Percentiles rank a stretch among this genome's conserved stretches.
phyloP scores from a whole-genome alignment of 805 yeast species.

The Spathaspora arborariae region DNA sequence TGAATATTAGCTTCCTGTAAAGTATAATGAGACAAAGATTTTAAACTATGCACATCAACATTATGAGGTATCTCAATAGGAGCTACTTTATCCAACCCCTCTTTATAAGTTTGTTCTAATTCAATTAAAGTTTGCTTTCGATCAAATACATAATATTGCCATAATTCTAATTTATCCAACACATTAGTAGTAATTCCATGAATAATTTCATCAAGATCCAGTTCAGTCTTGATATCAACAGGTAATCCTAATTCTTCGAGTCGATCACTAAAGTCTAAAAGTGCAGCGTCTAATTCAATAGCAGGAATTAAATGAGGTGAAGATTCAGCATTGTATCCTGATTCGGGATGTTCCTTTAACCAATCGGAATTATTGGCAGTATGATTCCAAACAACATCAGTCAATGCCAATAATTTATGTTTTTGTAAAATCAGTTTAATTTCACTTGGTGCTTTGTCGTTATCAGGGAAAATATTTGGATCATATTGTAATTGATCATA shows the following conservation, averaged over 20 bases:
- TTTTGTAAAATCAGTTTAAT: constrained; percentile 48
- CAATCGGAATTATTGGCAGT: constrained; percentile 89
- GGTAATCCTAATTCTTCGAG: constrained; percentile 62
- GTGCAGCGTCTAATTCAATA: constrained; percentile 71
- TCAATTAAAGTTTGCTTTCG: constrained; percentile 39
- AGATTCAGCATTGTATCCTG: constrained; percentile 80
- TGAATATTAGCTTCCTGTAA: constrained; percentile 36
- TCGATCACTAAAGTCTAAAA: constrained; percentile 59
- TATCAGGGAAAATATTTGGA: constrained; percentile 52
- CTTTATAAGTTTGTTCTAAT: constrained; percentile 36
- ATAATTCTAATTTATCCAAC: constrained; percentile 59
- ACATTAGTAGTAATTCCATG: constrained; percentile 70
- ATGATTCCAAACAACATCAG: constrained; percentile 93
- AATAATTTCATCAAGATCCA: constrained; percentile 59
- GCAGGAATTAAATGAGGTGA: constrained; percentile 89
- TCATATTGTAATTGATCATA: constrained; percentile 82
- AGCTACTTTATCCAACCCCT: constrained; percentile 12
- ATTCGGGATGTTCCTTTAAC: constrained; percentile 83
- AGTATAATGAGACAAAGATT: constrained; percentile 47
- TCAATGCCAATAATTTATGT: constrained; percentile 67
- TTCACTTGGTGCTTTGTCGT: constrained; percentile 50
- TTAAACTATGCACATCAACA: constrained; percentile 34
- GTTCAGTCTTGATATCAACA: constrained; percentile 42
- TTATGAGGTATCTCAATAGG: constrained; percentile 43
- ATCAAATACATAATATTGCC: constrained; percentile 86